A percentile compares a stretch with the other conserved stretches of the same genome.
These are phyloP conservation scores for Apiospora phragmitis DNA, from an alignment of 2,329 filamentous ascomycete species.

Conservation along the genomic window DNA sequence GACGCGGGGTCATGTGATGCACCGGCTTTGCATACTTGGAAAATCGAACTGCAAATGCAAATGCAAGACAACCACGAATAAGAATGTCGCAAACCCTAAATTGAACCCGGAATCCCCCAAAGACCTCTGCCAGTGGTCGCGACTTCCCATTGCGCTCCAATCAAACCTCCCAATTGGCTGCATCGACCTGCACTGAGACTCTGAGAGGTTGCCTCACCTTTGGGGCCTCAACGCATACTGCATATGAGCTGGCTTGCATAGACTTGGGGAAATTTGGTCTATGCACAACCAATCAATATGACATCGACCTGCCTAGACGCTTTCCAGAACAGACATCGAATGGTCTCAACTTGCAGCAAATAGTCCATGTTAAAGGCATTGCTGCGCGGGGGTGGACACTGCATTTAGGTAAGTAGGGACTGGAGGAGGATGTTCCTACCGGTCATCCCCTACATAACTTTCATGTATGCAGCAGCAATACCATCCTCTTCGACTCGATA, in stretches of 20 bases:
- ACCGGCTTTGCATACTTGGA: background rate
- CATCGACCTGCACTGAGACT: background rate
- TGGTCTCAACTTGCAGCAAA: background rate
- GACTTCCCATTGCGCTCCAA: background rate
- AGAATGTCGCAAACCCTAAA: slow-evolving; percentile 1
- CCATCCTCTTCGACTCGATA: background rate
- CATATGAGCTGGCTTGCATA: slow-evolving; percentile 6
- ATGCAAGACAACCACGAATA: background rate
- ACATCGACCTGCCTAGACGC: background rate
- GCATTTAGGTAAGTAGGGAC: background rate
- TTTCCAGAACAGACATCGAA: background rate
- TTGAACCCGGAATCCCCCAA: background rate
- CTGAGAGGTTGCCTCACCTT: slow-evolving; percentile 3
- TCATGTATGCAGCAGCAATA: background rate
- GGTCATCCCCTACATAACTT: background rate
- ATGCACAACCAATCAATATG: background rate
- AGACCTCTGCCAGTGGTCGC: background rate
- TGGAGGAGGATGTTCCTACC: background rate
- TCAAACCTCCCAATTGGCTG: background rate
- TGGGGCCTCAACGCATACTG: slow-evolving; percentile 3
- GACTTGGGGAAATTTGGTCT: background rate
- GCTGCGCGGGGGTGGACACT: no score
- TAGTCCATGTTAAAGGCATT: background rate
- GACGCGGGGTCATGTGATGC: slow-evolving; percentile 11
- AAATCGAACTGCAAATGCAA: background rate